Evolutionary conservation across 1,284 basidiomycete species (phyloP), one percentile per base, ranked within the genome.

Genomic region (Volvariella surrecta): DNA sequence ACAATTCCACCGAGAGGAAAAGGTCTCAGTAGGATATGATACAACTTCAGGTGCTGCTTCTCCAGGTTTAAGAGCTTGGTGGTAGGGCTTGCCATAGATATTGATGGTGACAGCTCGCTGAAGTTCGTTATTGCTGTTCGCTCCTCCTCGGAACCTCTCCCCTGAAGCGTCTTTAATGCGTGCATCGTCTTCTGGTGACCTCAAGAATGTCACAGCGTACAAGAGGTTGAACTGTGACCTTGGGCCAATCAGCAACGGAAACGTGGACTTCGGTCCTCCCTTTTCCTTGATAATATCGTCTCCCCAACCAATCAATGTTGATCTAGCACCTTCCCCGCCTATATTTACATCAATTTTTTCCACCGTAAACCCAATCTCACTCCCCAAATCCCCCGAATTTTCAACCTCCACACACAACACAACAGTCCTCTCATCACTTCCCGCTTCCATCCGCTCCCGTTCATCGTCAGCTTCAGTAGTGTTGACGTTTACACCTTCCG

Each of bases 1-100:
- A 49, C 88, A 91, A 52, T 90, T 93, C 91, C 91, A 94, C 18
- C 82, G 68, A 0, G 88, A 90, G 0, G 79, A 76, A 60, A 93
- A 94, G 0, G 75, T 66, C 4, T 64, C 63, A 0, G 90, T 89
- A 0, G 85, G 85, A 51, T 79, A 86, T 0, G 62, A 53, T 48
- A 30, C 20, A 44, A 47, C 34, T 41, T 41, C 37, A 43, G 49
- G 43, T 30, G 48, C 21, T n/a, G 40, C 35, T 24, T 44, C 43
- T 42, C 40, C 47, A 17, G 38, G 32, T 7, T 40, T 32, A 4
- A 22, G 28, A 20, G 15, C 4, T n/a, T 51, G 53, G 13, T 59
- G 39, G 47, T 67, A 84, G 1, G 89, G 89, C 46, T 77, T 71
- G 9, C 88, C 89, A 39, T 73, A 72, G 15, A 93, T 78, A 35